phyloP scores from a whole-genome alignment of 768 basidiomycete genomes.

The Collybiopsis luxurians region DNA sequence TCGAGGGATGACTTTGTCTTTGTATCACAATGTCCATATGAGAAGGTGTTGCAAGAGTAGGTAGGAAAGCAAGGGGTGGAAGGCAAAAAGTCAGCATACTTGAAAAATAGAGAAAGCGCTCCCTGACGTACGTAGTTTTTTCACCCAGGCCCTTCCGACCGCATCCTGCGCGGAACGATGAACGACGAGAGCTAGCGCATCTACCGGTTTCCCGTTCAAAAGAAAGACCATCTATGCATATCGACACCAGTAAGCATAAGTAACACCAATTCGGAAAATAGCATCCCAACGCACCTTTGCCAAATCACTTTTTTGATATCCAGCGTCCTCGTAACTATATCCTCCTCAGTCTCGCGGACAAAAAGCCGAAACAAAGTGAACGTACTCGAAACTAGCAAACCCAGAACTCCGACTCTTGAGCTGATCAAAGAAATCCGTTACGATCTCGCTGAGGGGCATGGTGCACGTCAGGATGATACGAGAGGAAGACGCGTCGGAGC shows the following conservation, averaged over 20 bases:
- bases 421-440: constrained; percentile 93
- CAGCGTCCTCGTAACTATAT: constrained; percentile 89
- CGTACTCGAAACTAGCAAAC: constrained; percentile 89
- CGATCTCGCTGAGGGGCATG: constrained; percentile 90
- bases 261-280: not conserved
- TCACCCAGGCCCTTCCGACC: constrained; percentile 83
- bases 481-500: constrained; percentile 36
- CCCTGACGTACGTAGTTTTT: constrained; percentile 77
- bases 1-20: constrained; percentile 89
- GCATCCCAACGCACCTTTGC: constrained; percentile 59
- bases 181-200: constrained; percentile 90
- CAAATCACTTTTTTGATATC: constrained; percentile 78
- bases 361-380: constrained; percentile 14
- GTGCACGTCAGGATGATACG: constrained; percentile 80
- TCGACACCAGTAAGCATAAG: too few relatives aligned
- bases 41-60: not conserved
- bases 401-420: constrained; percentile 92
- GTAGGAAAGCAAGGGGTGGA: too few relatives aligned
- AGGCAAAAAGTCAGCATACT: too few relatives aligned
- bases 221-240: constrained; percentile 83
- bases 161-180: constrained; percentile 76
- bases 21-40: not conserved
- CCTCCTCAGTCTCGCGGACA: not conserved
- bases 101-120: not conserved
- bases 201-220: constrained; percentile 85